Conservation (phyloP, 2,329 filamentous ascomycete genomes). For the Apiospora rasikravindrae region DNA sequence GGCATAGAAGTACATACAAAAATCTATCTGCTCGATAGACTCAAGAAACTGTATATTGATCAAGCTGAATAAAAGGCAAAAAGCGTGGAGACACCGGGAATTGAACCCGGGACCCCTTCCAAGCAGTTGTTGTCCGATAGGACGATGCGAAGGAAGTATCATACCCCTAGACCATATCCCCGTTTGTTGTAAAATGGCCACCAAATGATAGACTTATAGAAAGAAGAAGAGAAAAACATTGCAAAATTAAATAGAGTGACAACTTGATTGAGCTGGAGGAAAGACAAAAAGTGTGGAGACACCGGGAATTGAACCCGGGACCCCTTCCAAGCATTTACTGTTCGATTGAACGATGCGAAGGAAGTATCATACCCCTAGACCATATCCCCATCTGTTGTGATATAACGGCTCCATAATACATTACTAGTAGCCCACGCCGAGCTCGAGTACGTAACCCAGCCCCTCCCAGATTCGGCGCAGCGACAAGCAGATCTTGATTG, state of each 20-base stretch:
- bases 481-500: no score
- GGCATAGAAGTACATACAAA: no score
- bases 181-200: background rate
- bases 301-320: slow-evolving; percentile 23
- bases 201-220: no score
- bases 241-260: no score
- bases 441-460: background rate
- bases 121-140: background rate
- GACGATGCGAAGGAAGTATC: slow-evolving; percentile 22
- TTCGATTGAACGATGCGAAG: slow-evolving; percentile 17
- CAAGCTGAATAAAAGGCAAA: background rate
- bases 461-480: no score
- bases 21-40: no score
- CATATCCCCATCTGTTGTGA: slow-evolving; percentile 1
- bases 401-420: background rate
- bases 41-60: no score
- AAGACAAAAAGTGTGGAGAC: slow-evolving; percentile 9
- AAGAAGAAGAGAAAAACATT: no score
- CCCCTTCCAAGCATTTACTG: slow-evolving; percentile 3
- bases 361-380: slow-evolving; percentile 23
- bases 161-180: slow-evolving; percentile 24
- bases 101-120: slow-evolving; percentile 23
- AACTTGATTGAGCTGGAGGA: background rate
- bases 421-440: no score
- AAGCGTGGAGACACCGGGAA: slow-evolving; percentile 19